Evolutionary conservation across 805 yeast species (phyloP), one percentile per base, ranked within the genome.

Genomic region (Kodamaea lidongshanica): DNA sequence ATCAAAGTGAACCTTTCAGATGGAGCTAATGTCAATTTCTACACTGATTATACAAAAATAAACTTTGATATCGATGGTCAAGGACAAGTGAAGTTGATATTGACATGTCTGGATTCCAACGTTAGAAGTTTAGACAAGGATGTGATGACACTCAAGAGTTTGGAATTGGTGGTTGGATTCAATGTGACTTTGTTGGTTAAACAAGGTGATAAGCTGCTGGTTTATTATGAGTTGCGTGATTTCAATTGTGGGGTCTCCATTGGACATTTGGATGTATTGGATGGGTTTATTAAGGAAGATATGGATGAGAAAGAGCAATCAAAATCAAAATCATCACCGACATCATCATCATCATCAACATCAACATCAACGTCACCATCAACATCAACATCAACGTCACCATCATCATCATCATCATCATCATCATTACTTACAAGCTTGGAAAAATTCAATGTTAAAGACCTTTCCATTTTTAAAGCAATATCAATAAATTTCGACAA

Each of bases 401-500:
- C n/a, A n/a, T n/a, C n/a, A n/a, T n/a, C n/a, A n/a, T n/a, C n/a
- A n/a, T n/a, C n/a, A n/a, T n/a, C n/a, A n/a, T n/a, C n/a, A n/a
- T n/a, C n/a, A n/a, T n/a, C n/a, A n/a, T n/a, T n/a, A n/a, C n/a
- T n/a, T n/a, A n/a, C n/a, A n/a, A n/a, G n/a, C n/a, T n/a, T n/a
- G n/a, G n/a, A n/a, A n/a, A n/a, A n/a, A n/a, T n/a, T n/a, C n/a
- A n/a, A n/a, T n/a, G n/a, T n/a, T n/a, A n/a, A n/a, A n/a, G n/a
- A n/a, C n/a, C n/a, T n/a, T n/a, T n/a, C n/a, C n/a, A n/a, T n/a
- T n/a, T 35, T 35, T 18, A 11, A 30, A 3, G 20, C 23, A n/a
- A 22, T 32, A 11, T 16, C 13, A 10, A 23, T 34, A n/a, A 38
- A 42, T 4, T 22, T 57, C 8, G 62, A 56, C 28, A 58, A 58